Evolutionary conservation across 75 land plant genomes (phyloP), one percentile per base, ranked within the genome.

Genomic region (Selaginella moellendorffii): DNA sequence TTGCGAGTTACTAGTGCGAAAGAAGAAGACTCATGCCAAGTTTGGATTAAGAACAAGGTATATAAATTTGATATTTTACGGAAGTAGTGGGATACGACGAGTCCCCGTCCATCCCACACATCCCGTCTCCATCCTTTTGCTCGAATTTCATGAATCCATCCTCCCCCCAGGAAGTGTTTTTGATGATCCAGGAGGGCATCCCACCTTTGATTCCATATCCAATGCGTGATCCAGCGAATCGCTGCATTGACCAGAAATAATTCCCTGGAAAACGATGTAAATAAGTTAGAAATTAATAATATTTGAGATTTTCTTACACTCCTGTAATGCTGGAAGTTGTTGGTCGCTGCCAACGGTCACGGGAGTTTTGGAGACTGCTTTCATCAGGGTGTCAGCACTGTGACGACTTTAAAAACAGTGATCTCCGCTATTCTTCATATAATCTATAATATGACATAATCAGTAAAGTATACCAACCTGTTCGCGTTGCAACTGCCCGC

Each of bases 61-160:
- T n/a, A n/a, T n/a, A n/a, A n/a, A n/a, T n/a, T n/a, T n/a, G n/a
- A n/a, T n/a, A n/a, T n/a, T n/a, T n/a, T n/a, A n/a, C n/a, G n/a
- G n/a, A n/a, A n/a, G n/a, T 62, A 18, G 24, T 24, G 5, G 72
- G 72, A 19, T 65, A 71, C 1, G 67, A 68, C 1, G 75, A 21
- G 18, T 27, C 18, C 68, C 61, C 54, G 2, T 71, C 72, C 62
- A 77, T 69, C 12, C 80, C 80, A 63, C 80, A 78, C 0, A 69
- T 10, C 19, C 77, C 77, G 19, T 77, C 65, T 20, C 26, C 27
- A n/a, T n/a, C 56, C n/a, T 60, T 63, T 54, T 61, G 58, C 30
- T 60, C 28, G 62, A 72, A 67, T 56, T 63, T 31, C 20, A 73
- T 67, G 61, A 67, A 73, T 26, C 75, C 75, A 0, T 36, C 26